These are phyloP conservation scores for Suillus brevipes DNA, from an alignment of 768 basidiomycete species.

Conservation along the genomic window DNA sequence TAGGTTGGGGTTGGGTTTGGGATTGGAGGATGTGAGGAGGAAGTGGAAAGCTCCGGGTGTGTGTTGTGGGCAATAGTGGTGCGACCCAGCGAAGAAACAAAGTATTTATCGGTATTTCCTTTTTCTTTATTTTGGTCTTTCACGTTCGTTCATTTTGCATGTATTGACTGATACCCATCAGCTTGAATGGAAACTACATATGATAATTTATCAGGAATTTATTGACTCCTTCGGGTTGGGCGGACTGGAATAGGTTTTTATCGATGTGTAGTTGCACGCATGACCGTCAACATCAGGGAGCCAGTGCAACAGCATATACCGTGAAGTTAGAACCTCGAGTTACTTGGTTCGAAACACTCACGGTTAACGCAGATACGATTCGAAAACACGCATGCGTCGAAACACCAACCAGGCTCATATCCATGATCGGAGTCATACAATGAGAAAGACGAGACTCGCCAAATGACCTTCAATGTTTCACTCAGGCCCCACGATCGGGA, in stretches of 20 bases:
- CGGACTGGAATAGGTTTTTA: neutral
- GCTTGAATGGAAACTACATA: neutral
- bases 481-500: neutral
- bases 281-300: neutral
- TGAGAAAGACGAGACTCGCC: neutral
- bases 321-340: neutral
- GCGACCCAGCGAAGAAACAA: neutral
- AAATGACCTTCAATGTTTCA: neutral
- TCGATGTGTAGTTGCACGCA: neutral
- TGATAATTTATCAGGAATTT: neutral
- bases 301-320: neutral
- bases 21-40: slow-evolving; percentile 17
- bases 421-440: neutral
- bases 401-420: neutral
- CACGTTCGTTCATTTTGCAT: neutral
- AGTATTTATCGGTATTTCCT: slow-evolving; percentile 1
- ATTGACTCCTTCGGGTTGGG: neutral
- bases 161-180: neutral
- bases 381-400: neutral
- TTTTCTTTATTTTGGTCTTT: neutral
- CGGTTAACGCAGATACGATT: neutral
- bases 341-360: neutral
- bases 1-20: slow-evolving; percentile 34
- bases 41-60: slow-evolving; percentile 10
- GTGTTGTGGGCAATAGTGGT: slow-evolving; percentile 22